These are phyloP conservation scores for Penicillium olsonii DNA, from an alignment of 2,329 filamentous ascomycete genomes.

Conservation along the genomic window DNA sequence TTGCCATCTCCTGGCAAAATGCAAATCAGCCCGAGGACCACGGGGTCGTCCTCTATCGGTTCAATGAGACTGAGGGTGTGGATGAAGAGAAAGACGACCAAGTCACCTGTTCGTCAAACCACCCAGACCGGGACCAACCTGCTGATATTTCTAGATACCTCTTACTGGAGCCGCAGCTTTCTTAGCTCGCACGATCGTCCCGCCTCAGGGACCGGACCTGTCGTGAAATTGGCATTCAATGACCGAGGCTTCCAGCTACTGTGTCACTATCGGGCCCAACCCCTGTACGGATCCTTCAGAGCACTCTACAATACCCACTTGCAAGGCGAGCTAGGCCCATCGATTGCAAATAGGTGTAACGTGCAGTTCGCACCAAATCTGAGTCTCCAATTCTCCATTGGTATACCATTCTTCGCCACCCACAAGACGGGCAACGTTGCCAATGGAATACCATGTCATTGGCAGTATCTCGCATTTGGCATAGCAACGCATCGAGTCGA, in stretches of 20 bases:
- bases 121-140: not conserved
- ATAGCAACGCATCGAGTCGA: slow-evolving; percentile 37
- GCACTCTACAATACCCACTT: slow-evolving; percentile 13
- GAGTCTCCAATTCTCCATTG: slow-evolving; percentile 38
- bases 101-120: slow-evolving; percentile 22
- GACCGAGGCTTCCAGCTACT: slow-evolving; percentile 39
- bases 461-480: slow-evolving; percentile 44
- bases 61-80: not conserved
- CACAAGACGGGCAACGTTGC: slow-evolving; percentile 27
- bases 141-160: slow-evolving; percentile 19
- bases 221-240: slow-evolving; percentile 37
- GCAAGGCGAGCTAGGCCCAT: slow-evolving; percentile 15
- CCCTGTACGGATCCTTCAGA: slow-evolving; percentile 41
- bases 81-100: not conserved
- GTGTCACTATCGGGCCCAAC: slow-evolving; percentile 34
- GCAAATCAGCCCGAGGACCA: slow-evolving; percentile 17
- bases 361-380: slow-evolving; percentile 28
- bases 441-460: slow-evolving; percentile 31
- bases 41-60: slow-evolving; percentile 34
- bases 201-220: slow-evolving; percentile 22
- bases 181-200: slow-evolving; percentile 12
- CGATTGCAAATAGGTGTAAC: slow-evolving; percentile 25
- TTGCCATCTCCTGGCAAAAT: slow-evolving; percentile 43
- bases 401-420: slow-evolving; percentile 42
- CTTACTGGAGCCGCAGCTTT: slow-evolving; percentile 21